Percentiles rank a stretch among this genome's conserved stretches.
phyloP scores from a whole-genome alignment of 805 yeast genomes.

The Priceomyces medius region DNA sequence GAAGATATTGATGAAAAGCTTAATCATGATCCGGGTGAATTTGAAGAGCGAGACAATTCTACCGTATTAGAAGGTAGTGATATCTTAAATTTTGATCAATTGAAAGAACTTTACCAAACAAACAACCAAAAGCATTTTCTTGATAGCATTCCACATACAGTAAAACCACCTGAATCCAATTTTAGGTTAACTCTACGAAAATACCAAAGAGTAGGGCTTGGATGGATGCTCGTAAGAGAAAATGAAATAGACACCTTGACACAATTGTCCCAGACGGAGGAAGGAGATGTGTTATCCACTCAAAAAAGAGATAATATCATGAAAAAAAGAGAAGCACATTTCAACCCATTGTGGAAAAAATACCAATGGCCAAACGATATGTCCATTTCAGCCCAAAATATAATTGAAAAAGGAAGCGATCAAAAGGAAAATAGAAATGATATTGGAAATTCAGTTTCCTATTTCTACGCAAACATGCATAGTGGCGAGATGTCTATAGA shows the following conservation, averaged over 20 bases:
- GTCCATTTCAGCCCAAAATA: conserved; percentile 1
- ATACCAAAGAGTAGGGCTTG: conserved; percentile 81
- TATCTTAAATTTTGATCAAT: conserved; percentile 64
- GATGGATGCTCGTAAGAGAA: conserved; percentile 89
- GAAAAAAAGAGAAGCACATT: conserved; percentile 46
- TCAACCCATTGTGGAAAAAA: conserved; percentile 86
- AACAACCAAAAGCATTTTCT: conserved; percentile 62
- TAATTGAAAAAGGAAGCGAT: not conserved
- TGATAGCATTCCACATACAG: conserved; percentile 61
- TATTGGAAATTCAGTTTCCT: conserved; percentile 4
- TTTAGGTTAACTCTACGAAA: conserved; percentile 62
- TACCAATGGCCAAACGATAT: conserved; percentile 65
- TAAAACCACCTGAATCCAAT: conserved; percentile 45
- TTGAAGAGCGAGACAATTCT: conserved; percentile 12
- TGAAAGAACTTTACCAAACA: conserved; percentile 71
- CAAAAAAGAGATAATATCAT: conserved; percentile 23
- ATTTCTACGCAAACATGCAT: conserved; percentile 74
- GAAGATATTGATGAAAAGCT: conserved; percentile 26
- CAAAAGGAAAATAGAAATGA: conserved; percentile 5
- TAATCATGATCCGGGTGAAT: too few species aligned
- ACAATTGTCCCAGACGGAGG: conserved; percentile 19
- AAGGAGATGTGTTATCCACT: conserved; percentile 20
- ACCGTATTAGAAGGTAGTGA: conserved; percentile 15
- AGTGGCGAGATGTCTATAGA: conserved; percentile 74
- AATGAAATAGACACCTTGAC: conserved; percentile 52